Base-by-base conservation (phyloP, 1,284 basidiomycete genomes). In the Gomphus bonarii region DNA sequence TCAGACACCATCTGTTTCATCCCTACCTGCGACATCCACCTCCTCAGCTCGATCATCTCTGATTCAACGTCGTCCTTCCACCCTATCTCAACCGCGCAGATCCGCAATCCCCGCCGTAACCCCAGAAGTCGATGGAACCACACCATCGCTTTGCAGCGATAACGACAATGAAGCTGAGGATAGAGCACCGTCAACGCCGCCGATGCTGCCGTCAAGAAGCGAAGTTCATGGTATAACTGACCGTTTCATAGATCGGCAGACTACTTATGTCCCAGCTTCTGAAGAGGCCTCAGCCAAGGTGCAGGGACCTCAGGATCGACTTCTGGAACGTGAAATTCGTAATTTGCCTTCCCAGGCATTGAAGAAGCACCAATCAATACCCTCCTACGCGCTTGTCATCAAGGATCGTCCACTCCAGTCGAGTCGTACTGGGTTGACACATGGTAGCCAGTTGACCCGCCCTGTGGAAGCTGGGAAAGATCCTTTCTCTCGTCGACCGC, bases 111-210 rank as follows among this genome's bases (percentile, higher is more conserved):
- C 40, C 20, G 46, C 54, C 28, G n/a, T 48, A 28, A 22, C 61
- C 58, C 47, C 61, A 61, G 42, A 63, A 59, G 43, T 67, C 22
- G 66, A 68, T 44, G 68, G 66, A 18, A 67, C 77, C 9, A 86
- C 85, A 0, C 85, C 85, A 0, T 87, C 85, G 0, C 70, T 88
- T 4, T 84, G 78, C 62, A 87, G 84, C 2, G 84, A 87, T 64
- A 82, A 69, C 57, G 62, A 63, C 31, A 58, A 60, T 11, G 69
- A 68, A 10, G 63, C 61, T 33, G 60, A 61, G 42, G 62, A 62
- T 18, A 50, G 60, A 31, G 52, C 58, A n/a, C 61, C 60, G 14
- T 43, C 50, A 18, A 64, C 63, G 6, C 63, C 63, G 8, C 63
- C 62, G 22, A 48, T 35, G 20, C 43, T 20, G 35, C 47, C 46